phyloP scores from a whole-genome alignment of 2,329 filamentous ascomycete species.

The Pezicula carpinea region DNA sequence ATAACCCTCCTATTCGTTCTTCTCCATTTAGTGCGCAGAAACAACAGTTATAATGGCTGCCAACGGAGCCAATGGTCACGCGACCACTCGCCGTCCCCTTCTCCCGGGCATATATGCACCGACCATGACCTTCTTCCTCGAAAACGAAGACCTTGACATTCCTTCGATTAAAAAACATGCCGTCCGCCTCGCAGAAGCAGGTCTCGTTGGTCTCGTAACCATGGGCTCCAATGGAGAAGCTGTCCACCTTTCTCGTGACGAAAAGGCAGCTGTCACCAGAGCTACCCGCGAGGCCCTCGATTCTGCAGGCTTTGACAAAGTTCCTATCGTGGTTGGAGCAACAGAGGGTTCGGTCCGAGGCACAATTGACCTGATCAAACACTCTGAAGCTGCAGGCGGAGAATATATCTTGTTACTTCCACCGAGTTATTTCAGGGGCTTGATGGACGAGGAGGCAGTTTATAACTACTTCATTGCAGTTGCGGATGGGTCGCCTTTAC shows the following conservation, averaged over 20 bases:
- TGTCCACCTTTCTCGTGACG: slow-evolving; percentile 73
- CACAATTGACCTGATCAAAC: slow-evolving; percentile 69
- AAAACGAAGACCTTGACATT: slow-evolving; percentile 81
- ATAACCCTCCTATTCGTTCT: neutral
- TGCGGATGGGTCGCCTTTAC: slow-evolving; percentile 69
- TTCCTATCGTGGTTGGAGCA: slow-evolving; percentile 79
- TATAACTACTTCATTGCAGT: slow-evolving; percentile 62
- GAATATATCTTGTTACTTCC: slow-evolving; percentile 78
- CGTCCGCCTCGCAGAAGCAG: slow-evolving; percentile 69
- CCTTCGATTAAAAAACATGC: slow-evolving; percentile 76
- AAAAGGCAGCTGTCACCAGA: slow-evolving; percentile 70
- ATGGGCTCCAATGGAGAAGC: slow-evolving; percentile 93
- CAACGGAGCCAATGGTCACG: slow-evolving; percentile 27
- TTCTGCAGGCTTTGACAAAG: slow-evolving; percentile 67
- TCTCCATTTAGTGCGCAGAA: neutral
- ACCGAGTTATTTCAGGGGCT: slow-evolving; percentile 76
- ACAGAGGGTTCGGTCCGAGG: slow-evolving; percentile 77
- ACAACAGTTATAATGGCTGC: neutral
- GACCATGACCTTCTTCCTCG: slow-evolving; percentile 85
- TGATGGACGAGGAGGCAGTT: slow-evolving; percentile 67
- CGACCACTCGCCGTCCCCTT: slow-evolving; percentile 49
- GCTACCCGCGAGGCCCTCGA: slow-evolving; percentile 80
- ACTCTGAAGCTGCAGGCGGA: slow-evolving; percentile 63
- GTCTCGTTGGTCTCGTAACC: slow-evolving; percentile 75
- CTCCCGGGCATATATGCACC: slow-evolving; percentile 83